These are phyloP conservation scores for Neonectria neomacrospora DNA, from an alignment of 2,329 filamentous ascomycete genomes.

Conservation along the genomic window DNA sequence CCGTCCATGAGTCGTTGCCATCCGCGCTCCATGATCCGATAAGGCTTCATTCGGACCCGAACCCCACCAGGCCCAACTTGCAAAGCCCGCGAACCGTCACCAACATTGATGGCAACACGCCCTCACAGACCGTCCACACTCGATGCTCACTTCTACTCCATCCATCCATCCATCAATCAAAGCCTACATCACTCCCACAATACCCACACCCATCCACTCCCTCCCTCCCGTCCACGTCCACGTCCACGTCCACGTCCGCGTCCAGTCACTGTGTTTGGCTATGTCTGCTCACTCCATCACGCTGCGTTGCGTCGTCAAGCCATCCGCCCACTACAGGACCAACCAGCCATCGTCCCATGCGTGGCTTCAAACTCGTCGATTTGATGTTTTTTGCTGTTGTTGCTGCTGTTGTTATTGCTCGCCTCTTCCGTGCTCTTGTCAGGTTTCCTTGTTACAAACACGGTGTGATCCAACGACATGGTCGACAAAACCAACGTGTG, in stretches of 20 bases:
- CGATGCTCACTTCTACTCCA: conserved; percentile 11
- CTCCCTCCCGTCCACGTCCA: conserved; percentile 17
- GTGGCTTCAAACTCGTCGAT: conserved; percentile 22
- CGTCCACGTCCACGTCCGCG: background rate
- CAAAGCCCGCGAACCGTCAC: conserved; percentile 1
- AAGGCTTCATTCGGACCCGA: conserved; percentile 23
- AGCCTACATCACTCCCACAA: conserved; percentile 19
- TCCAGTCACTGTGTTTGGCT: conserved; percentile 27
- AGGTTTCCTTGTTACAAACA: background rate
- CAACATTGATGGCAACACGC: conserved; percentile 19
- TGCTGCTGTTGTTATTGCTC: background rate
- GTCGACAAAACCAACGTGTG: background rate
- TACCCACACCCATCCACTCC: conserved; percentile 29
- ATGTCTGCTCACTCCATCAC: conserved; percentile 21
- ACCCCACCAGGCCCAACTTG: background rate
- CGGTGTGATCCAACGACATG: background rate
- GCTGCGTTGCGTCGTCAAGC: conserved; percentile 20
- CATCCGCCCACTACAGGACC: conserved; percentile 10
- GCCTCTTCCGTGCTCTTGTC: background rate
- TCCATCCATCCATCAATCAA: conserved; percentile 27
- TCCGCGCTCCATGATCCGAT: conserved; percentile 28
- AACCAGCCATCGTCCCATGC: conserved; percentile 25
- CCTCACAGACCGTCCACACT: conserved; percentile 4
- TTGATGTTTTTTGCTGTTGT: conserved; percentile 7
- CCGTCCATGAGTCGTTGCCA: conserved; percentile 5